Evolutionary conservation across 345 rosid genomes (phyloP), one percentile per base, ranked within the genome.

Genomic region (Eucalyptus polybractea): DNA sequence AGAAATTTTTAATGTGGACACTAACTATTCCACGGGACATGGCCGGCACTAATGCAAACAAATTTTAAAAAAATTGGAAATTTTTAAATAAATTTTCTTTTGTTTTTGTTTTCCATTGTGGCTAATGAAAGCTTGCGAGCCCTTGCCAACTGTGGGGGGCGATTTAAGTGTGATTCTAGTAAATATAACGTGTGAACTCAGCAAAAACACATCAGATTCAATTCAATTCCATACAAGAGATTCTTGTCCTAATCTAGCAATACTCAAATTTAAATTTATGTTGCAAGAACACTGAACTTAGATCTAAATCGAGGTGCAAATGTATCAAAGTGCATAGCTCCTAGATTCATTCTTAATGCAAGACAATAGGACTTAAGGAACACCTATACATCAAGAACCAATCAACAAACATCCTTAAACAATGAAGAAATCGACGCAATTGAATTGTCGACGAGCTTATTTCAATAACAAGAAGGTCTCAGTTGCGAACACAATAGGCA

Each of bases 1-100:
- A 19, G 53, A 50, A 50, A 15, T 15, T 15, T 6, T 50, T 50
- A 50, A 50, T 50, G 51, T 50, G 53, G 19, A 15, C 53, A 50
- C 53, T 6, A 50, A 50, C 1, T 50, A 50, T 50, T 50, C 17
- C 51, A 13, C 4, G 0, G 0, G 3, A 50, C 7, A 50, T 0
- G 0, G 6, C 2, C 0, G 3, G 6, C 16, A 50, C 0, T 50
- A 13, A 50, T 50, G 16, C 6, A 49, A 1, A 49, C 1, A 12
- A 49, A 49, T 1, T 44, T 44, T 42, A 7, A 42, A 44, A 2
- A 1, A 44, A 7, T 44, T 44, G 45, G 45, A 44, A 44, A 44
- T 0, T 49, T 5, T 50, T 50, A 12, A 49, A 13, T 49, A 13
- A 49, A 49, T 49, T 49, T 45, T 45, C 47, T 45, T 45, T 13